These are phyloP conservation scores for Pythium myriotylum DNA, from an alignment of 352 stramenopile genomes.

Conservation along the genomic window DNA sequence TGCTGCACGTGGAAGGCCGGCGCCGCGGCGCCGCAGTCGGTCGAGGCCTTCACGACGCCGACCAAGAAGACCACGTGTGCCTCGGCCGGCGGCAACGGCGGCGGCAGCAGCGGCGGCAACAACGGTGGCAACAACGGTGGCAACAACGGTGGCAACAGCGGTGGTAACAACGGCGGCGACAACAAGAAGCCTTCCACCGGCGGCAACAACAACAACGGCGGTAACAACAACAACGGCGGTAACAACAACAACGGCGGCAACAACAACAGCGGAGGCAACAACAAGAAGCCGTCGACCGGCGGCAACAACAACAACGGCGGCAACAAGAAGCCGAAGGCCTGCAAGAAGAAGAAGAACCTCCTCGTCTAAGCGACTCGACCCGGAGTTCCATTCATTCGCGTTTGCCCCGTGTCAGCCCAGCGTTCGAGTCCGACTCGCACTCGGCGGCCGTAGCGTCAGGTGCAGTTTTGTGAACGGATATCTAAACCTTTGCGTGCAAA, in stretches of 20 bases:
- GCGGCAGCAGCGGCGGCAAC: neutral
- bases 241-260: neutral
- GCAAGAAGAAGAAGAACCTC: constrained; percentile 16
- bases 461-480: constrained; percentile 26
- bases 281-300: constrained; percentile 12
- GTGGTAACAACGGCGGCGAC: neutral
- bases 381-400: constrained; percentile 6
- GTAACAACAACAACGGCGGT: neutral
- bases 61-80: constrained; percentile 17
- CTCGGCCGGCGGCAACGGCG: neutral
- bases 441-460: constrained; percentile 2
- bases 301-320: constrained; percentile 4
- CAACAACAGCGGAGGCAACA: constrained; percentile 14
- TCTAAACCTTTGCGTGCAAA: constrained; percentile 16
- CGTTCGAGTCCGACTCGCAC: too few relatives aligned
- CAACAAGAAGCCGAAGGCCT: constrained; percentile 15
- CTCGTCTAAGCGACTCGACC: constrained; percentile 5
- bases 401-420: neutral
- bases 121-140: constrained; percentile 1
- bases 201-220: neutral
- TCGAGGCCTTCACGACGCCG: constrained; percentile 22
- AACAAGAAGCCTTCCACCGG: too few relatives aligned
- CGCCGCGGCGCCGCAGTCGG: constrained; percentile 9
- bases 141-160: neutral
- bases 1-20: constrained; percentile 43